Conservation (phyloP, 225 moss, liverwort and hornwort species). For the Sphagnum contortum region DNA sequence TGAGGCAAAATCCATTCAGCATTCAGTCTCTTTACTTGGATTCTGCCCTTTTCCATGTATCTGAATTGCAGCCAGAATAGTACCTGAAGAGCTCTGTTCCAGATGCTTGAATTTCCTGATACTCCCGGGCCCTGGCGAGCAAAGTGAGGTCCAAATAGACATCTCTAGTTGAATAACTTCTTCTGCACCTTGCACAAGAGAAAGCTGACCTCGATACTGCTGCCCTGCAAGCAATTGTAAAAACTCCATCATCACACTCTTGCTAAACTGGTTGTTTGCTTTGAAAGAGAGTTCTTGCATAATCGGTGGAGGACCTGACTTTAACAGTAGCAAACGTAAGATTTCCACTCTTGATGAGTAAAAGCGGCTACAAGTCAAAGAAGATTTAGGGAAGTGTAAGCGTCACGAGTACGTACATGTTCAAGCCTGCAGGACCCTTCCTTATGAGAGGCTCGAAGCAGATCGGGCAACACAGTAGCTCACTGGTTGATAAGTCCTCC, state of each 20-base stretch:
- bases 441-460: conserved; percentile 46
- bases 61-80: not conserved
- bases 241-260: not conserved
- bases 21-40: no score
- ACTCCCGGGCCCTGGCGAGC: conserved; percentile 36
- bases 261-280: no score
- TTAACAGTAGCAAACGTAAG: no score
- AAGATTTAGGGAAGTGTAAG: no score
- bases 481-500: conserved; percentile 11
- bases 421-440: conserved; percentile 38
- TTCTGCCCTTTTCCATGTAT: no score
- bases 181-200: conserved; percentile 44
- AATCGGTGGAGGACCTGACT: no score
- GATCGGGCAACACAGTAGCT: conserved; percentile 61
- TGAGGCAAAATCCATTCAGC: no score
- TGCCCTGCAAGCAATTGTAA: conserved; percentile 21
- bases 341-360: no score
- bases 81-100: conserved; percentile 59
- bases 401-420: conserved; percentile 12
- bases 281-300: no score
- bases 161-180: conserved; percentile 40
- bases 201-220: conserved; percentile 62
- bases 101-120: conserved; percentile 23
- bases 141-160: conserved; percentile 69
- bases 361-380: no score